Percentiles rank a stretch among this genome's conserved stretches.
phyloP scores from a whole-genome alignment of 1,284 basidiomycete genomes.

The Ustilago sp. region DNA sequence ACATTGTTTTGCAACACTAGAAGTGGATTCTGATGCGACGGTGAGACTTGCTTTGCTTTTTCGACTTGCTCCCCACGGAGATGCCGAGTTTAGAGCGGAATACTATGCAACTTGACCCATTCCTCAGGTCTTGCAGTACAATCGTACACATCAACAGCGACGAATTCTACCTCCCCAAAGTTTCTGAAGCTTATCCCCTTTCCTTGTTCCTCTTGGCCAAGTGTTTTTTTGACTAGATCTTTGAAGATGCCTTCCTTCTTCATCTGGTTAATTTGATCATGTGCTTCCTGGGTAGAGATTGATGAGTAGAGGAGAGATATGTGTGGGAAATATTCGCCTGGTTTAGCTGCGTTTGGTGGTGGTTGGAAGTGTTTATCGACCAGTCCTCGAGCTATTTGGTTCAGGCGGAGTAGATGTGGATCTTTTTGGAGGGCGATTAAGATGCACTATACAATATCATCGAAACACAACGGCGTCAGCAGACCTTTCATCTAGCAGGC shows the following conservation, averaged over 20 bases:
- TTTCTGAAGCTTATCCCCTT: conserved; percentile 12
- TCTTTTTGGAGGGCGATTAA: conserved; percentile 16
- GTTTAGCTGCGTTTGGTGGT: conserved; percentile 6
- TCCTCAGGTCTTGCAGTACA: conserved; percentile 28
- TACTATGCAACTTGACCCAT: conserved; percentile 21
- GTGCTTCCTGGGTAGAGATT: conserved; percentile 21
- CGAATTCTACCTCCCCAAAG: conserved; percentile 12
- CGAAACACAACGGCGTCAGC: no score
- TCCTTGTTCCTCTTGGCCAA: neutral
- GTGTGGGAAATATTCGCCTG: conserved; percentile 39
- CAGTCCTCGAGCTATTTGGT: conserved; percentile 5
- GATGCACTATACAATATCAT: conserved; percentile 10
- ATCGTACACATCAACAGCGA: conserved; percentile 26
- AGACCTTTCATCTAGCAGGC: no score
- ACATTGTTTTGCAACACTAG: neutral
- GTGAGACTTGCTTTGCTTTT: no score
- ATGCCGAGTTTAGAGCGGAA: conserved; percentile 12
- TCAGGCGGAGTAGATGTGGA: conserved; percentile 6
- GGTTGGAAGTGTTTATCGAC: conserved; percentile 20
- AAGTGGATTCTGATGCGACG: neutral
- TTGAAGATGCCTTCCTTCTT: conserved; percentile 2
- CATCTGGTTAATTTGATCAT: conserved; percentile 23
- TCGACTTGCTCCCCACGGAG: no score
- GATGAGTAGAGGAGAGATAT: conserved; percentile 45
- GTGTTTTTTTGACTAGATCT: neutral